Base-by-base conservation (phyloP, 805 yeast genomes). In the Lachancea nothofagi region DNA sequence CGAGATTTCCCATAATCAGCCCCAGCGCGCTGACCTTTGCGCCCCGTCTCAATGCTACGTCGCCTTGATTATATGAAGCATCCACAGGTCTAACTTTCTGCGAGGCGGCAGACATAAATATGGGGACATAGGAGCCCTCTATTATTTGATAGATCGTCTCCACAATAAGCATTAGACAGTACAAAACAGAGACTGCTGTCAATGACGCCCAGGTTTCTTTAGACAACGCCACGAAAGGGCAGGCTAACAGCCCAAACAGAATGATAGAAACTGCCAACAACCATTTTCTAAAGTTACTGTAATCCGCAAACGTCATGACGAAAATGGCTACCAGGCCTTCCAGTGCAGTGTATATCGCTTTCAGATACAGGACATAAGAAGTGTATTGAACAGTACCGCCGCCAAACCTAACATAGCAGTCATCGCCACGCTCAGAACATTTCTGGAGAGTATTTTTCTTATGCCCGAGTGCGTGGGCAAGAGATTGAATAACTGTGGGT, bases 231-330 rank as follows among this genome's bases (percentile, higher is more conserved):
- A 59, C 63, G 54, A 58, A 67, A 3, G 71, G 71, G 7, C 62
- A 39, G 0, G 69, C 68, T 30, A 64, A 40, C 0, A 47, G 27
- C 1, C 71, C 71, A 45, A 57, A 66, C 0, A 59, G 24, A 6
- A 47, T 32, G 7, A 66, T 62, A 2, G 67, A 59, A 2, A 49
- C 51, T 22, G 64, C 51, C 34, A 67, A 50, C 7, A 65, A 41
- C 52, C 57, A 51, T 42, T 65, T 67, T 22, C 65, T 53, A 39
- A 61, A 61, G 38, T 62, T 57, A 13, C 68, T 60, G 46, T 58
- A 67, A 41, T 67, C 72, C 5, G 70, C 71, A 44, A 66, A 49
- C 1, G 68, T 65, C 69, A 65, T 65, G 12, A 66, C 38, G 5
- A 64, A 31, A 3, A 66, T 47, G 0, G 71, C 56, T 2, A 66